Evolutionary conservation across 495 filamentous ascomycete genomes (phyloP).

Genomic region (Pseudoneurospora amorphoporcata): DNA sequence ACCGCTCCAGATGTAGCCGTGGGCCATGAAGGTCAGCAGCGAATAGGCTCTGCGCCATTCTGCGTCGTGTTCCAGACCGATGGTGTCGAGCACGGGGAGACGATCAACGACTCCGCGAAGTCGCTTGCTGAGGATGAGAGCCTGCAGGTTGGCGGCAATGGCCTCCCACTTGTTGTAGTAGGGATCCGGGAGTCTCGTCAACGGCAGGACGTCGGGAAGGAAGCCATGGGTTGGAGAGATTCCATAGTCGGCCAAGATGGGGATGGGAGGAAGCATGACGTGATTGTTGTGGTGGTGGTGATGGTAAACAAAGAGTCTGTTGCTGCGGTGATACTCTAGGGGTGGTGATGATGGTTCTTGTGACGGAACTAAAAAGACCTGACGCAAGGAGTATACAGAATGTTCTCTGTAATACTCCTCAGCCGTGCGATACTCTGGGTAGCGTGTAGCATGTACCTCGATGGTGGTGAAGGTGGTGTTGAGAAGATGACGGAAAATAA

Average conservation of each 20-base stretch:
- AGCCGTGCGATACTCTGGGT: slow-evolving; percentile 40
- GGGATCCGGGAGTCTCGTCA: slow-evolving; percentile 67
- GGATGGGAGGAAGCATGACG: slow-evolving; percentile 76
- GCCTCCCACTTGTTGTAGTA: slow-evolving; percentile 94
- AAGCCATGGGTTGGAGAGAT: slow-evolving; percentile 83
- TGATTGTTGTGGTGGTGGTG: background rate
- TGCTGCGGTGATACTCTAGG: background rate
- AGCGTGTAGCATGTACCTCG: slow-evolving; percentile 5
- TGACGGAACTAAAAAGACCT: slow-evolving; percentile 30
- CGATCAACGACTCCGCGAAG: slow-evolving; percentile 64
- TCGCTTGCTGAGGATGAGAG: slow-evolving; percentile 71
- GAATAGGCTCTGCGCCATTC: slow-evolving; percentile 92
- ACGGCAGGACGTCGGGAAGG: slow-evolving; percentile 70
- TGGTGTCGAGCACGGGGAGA: slow-evolving; percentile 72
- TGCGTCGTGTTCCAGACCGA: slow-evolving; percentile 63
- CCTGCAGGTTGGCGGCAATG: slow-evolving; percentile 73
- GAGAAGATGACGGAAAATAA: background rate
- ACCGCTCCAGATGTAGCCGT: slow-evolving; percentile 93
- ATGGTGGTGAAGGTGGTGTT: slow-evolving; percentile 21
- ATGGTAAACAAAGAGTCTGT: background rate
- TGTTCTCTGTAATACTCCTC: slow-evolving; percentile 47
- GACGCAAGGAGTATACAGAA: slow-evolving; percentile 56
- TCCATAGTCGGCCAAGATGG: slow-evolving; percentile 70
- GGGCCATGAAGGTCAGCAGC: slow-evolving; percentile 76
- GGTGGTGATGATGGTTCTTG: slow-evolving; percentile 4